Evolutionary conservation across 2,329 filamentous ascomycete genomes (phyloP).

Genomic region (Fusarium siculi): DNA sequence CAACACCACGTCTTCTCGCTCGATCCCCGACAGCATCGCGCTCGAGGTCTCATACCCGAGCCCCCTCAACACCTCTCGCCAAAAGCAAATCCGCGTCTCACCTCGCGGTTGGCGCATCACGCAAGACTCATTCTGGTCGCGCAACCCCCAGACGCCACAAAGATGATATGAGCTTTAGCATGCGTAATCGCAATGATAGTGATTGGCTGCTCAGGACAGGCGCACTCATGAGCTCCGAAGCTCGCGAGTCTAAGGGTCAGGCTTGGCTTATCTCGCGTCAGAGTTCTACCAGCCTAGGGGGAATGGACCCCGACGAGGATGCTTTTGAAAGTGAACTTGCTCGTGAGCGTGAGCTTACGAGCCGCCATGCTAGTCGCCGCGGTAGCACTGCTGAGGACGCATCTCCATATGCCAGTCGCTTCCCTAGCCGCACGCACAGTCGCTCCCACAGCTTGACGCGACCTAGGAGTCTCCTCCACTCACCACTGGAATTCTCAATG

Average conservation of each 20-base stretch:
- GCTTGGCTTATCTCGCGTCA: slow-evolving; percentile 73
- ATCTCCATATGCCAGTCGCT: slow-evolving; percentile 55
- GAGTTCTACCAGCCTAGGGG: slow-evolving; percentile 71
- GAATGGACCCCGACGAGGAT: slow-evolving; percentile 63
- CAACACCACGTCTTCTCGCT: slow-evolving; percentile 71
- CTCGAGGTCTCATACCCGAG: slow-evolving; percentile 58
- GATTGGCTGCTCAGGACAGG: slow-evolving; percentile 75
- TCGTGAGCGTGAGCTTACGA: slow-evolving; percentile 60
- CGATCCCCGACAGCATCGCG: slow-evolving; percentile 64
- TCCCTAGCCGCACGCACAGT: slow-evolving; percentile 57
- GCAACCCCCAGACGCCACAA: slow-evolving; percentile 51
- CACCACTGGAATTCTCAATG: slow-evolving; percentile 55
- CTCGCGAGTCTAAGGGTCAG: slow-evolving; percentile 75
- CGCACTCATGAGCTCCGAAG: slow-evolving; percentile 69
- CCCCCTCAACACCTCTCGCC: slow-evolving; percentile 55
- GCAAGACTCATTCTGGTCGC: slow-evolving; percentile 44
- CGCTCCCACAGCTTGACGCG: slow-evolving; percentile 50
- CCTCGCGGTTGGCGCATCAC: slow-evolving; percentile 49
- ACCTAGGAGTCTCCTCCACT: slow-evolving; percentile 54
- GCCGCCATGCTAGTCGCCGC: slow-evolving; percentile 60
- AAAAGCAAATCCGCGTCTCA: slow-evolving; percentile 74
- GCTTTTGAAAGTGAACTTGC: slow-evolving; percentile 63
- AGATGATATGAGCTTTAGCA: slow-evolving; percentile 44
- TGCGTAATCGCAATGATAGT: slow-evolving; percentile 59
- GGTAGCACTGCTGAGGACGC: slow-evolving; percentile 56